Evolutionary conservation across 2,329 filamentous ascomycete genomes (phyloP).

Genomic region (Botrytis aclada): DNA sequence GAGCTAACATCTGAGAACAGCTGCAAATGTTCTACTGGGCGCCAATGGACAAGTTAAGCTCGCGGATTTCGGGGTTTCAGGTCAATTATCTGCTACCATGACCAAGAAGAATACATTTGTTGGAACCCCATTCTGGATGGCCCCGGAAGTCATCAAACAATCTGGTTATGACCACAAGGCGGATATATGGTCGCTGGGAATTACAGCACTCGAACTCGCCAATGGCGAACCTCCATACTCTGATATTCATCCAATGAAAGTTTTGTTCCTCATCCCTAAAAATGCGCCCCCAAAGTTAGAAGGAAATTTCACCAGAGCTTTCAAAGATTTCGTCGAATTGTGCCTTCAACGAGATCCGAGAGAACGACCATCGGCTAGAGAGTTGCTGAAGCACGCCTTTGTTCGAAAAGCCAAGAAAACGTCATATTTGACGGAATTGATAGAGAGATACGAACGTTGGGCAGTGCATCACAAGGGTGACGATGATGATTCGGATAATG

Average conservation of each 20-base stretch:
- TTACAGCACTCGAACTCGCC: constrained; percentile 88
- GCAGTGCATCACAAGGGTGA: constrained; percentile 74
- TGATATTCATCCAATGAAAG: constrained; percentile 98
- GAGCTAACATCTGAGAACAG: constrained; percentile 45
- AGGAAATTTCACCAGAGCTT: constrained; percentile 75
- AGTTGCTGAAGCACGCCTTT: constrained; percentile 86
- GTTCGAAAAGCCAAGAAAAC: constrained; percentile 90
- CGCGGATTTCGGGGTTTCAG: constrained; percentile 95
- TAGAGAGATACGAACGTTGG: constrained; percentile 88
- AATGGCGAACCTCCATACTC: constrained; percentile 92
- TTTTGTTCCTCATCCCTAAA: constrained; percentile 93
- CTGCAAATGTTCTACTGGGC: constrained; percentile 87
- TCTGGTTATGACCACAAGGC: constrained; percentile 97
- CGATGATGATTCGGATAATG: constrained; percentile 60
- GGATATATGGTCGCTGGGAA: constrained; percentile 95
- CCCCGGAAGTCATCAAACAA: constrained; percentile 97
- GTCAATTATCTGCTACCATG: constrained; percentile 95
- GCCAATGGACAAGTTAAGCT: constrained; percentile 94
- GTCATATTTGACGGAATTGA: constrained; percentile 93
- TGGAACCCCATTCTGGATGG: constrained; percentile 99
- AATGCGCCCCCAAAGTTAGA: constrained; percentile 81
- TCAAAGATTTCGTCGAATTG: constrained; percentile 80
- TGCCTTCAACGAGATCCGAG: constrained; percentile 87
- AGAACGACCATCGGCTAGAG: constrained; percentile 81
- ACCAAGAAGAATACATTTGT: constrained; percentile 99